These are phyloP conservation scores for Elongisporangium senticosum DNA, from an alignment of 352 stramenopile species.

Conservation along the genomic window DNA sequence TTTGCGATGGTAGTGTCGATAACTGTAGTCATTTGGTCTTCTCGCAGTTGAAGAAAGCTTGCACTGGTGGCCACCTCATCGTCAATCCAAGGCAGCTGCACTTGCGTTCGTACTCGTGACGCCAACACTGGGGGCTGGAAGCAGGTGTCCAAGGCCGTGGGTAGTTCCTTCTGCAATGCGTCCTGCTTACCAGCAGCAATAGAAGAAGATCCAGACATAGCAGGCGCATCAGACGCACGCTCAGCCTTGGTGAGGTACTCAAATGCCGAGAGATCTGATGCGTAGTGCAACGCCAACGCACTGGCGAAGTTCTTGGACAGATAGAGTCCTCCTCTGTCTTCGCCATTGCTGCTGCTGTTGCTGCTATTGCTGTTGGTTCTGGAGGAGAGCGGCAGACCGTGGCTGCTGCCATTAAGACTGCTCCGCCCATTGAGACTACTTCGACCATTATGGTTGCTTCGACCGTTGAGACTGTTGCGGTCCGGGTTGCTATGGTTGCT, in stretches of 20 bases:
- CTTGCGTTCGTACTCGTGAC: constrained; percentile 18
- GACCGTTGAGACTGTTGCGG: constrained; percentile 9
- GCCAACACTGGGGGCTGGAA: constrained; percentile 44
- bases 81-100: constrained; percentile 51
- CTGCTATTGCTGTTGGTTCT: constrained; percentile 3
- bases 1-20: constrained; percentile 35
- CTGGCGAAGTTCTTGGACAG: constrained; percentile 71
- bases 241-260: constrained; percentile 9
- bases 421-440: too few species aligned
- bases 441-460: constrained; percentile 2
- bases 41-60: constrained; percentile 41
- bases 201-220: not conserved
- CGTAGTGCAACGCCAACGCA: constrained; percentile 58
- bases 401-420: constrained; percentile 5
- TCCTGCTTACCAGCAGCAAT: constrained; percentile 3
- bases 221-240: not conserved
- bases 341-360: constrained; percentile 10
- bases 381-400: not conserved
- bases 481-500: not conserved
- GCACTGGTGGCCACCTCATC: constrained; percentile 10
- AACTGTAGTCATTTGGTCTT: constrained; percentile 48
- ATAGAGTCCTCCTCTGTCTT: constrained; percentile 28
- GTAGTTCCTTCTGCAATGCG: not conserved
- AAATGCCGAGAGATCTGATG: constrained; percentile 60
- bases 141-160: constrained; percentile 16